Evolutionary conservation across 2,329 filamentous ascomycete species (phyloP).

Genomic region (Ascochyta viciae-villosae): DNA sequence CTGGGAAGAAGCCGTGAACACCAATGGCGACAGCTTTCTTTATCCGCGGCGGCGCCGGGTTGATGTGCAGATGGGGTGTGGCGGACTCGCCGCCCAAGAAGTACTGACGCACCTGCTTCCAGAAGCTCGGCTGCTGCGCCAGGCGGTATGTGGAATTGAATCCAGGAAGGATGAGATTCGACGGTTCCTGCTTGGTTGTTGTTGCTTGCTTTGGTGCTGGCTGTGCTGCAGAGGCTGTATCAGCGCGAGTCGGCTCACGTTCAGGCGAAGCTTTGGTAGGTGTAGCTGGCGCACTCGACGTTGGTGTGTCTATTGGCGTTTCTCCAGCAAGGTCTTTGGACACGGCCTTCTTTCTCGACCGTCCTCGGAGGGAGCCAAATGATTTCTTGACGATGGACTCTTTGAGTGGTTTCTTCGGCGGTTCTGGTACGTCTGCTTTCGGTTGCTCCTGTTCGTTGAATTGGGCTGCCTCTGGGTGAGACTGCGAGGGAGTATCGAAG

Average conservation of each 20-base stretch:
- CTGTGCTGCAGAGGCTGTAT: conserved; percentile 38
- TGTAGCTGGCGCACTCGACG: conserved; percentile 48
- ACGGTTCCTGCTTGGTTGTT: conserved; percentile 47
- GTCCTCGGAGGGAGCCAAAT: conserved; percentile 41
- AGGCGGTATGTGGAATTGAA: conserved; percentile 71
- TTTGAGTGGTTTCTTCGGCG: conserved; percentile 22
- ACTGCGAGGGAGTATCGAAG: conserved; percentile 58
- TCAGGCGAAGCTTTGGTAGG: conserved; percentile 39
- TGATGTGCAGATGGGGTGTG: conserved; percentile 71
- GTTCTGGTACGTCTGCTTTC: conserved; percentile 29
- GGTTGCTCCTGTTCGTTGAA: conserved; percentile 54
- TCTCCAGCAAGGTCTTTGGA: conserved; percentile 33
- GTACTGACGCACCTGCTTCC: conserved; percentile 52
- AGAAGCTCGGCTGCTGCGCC: conserved; percentile 54
- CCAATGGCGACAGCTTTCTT: conserved; percentile 91
- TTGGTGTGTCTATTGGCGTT: conserved; percentile 24
- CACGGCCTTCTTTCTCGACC: conserved; percentile 33
- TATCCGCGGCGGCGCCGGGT: conserved; percentile 73
- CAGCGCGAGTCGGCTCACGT: conserved; percentile 34
- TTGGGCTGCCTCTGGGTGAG: conserved; percentile 58
- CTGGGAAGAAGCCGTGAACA: conserved; percentile 92
- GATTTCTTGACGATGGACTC: conserved; percentile 37
- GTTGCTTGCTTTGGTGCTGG: conserved; percentile 31
- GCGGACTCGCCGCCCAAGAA: conserved; percentile 61
- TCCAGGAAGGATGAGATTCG: conserved; percentile 73